Percentiles rank a stretch among this genome's conserved stretches.
Conservation (phyloP, 2,329 filamentous ascomycete species). For the Colletotrichum aenigma region DNA sequence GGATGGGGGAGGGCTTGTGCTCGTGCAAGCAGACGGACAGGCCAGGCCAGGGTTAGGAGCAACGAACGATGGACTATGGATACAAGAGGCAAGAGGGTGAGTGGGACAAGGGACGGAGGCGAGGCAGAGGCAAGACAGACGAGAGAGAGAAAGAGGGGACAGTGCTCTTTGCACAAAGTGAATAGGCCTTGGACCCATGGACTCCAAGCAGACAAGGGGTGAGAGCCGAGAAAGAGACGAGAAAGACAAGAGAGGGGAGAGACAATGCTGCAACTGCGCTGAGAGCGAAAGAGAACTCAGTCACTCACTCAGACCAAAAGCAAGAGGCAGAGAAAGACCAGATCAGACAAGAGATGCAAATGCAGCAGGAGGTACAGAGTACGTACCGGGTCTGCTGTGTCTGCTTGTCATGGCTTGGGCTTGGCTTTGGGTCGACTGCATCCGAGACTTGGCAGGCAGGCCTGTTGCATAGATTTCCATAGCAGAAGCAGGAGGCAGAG, state of each 20-base stretch:
- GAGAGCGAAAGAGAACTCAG: neutral
- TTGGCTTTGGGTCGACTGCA: neutral
- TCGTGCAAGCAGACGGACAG: neutral
- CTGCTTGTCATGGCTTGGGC: neutral
- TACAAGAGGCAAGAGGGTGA: neutral
- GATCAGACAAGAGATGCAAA: neutral
- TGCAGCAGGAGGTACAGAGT: neutral
- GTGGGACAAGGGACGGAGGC: neutral
- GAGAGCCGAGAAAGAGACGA: constrained; percentile 17
- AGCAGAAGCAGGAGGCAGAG: neutral
- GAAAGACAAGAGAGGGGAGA: constrained; percentile 16
- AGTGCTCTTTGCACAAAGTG: neutral
- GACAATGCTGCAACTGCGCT: neutral
- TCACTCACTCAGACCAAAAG: neutral
- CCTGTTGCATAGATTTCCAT: neutral
- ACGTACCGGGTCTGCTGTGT: neutral
- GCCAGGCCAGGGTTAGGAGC: neutral
- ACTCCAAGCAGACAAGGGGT: neutral
- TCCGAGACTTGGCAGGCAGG: neutral
- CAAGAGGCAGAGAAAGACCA: neutral
- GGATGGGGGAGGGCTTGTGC: neutral
- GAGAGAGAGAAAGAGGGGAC: neutral
- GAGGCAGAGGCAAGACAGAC: neutral
- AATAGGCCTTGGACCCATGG: neutral
- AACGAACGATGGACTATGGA: neutral